A percentile compares a stretch with the other conserved stretches of the same genome.
phyloP scores from a whole-genome alignment of 768 basidiomycete genomes.

The Strobilomyces echinocephalus region DNA sequence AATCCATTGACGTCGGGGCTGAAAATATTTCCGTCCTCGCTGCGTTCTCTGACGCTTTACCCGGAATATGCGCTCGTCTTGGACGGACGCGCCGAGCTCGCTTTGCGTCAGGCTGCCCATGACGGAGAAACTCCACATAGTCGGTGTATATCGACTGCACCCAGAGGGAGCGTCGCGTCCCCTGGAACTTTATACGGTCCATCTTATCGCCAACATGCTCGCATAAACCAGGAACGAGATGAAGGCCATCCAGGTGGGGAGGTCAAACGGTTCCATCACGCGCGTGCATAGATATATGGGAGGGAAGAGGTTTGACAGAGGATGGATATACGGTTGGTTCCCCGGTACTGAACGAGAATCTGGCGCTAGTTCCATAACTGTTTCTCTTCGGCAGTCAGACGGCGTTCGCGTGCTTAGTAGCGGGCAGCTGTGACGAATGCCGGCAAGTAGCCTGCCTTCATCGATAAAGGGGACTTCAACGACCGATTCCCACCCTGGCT shows the following conservation, averaged over 20 bases:
- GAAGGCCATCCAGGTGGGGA: conserved; percentile 85
- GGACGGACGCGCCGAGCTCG: conserved; percentile 12
- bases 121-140: conserved; percentile 9
- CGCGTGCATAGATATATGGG: conserved; percentile 77
- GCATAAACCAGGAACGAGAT: conserved; percentile 80
- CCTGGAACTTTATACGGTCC: conserved; percentile 10
- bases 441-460: conserved; percentile 50
- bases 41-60: conserved; percentile 9
- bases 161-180: background rate
- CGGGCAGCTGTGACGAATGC: background rate
- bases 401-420: conserved; percentile 65
- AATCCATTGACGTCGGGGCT: conserved; percentile 6
- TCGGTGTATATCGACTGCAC: conserved; percentile 1
- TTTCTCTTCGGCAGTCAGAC: conserved; percentile 70
- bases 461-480: conserved; percentile 99
- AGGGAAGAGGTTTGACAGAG: conserved; percentile 93
- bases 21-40: conserved; percentile 14
- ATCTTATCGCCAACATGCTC: conserved; percentile 33
- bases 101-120: conserved; percentile 12
- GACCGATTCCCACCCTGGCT: conserved; percentile 97
- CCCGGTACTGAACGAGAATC: conserved; percentile 64
- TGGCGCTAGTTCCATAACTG: conserved; percentile 69
- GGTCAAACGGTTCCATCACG: conserved; percentile 74
- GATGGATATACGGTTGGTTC: conserved; percentile 78
- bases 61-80: conserved; percentile 9